Evolutionary conservation across 2,329 filamentous ascomycete genomes (phyloP).

Genomic region (Aureobasidium sp.): DNA sequence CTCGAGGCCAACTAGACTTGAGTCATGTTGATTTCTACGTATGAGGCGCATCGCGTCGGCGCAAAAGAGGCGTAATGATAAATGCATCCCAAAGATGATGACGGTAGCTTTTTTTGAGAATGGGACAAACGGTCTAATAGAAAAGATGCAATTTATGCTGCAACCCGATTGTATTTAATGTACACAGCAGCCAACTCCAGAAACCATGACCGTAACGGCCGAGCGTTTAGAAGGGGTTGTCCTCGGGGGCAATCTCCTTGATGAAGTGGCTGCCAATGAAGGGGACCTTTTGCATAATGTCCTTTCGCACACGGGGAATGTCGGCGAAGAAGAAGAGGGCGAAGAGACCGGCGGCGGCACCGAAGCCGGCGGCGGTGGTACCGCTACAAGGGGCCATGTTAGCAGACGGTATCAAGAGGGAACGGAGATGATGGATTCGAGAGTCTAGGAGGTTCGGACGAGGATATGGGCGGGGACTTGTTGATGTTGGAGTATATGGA

Average conservation of each 20-base stretch:
- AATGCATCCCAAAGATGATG: neutral
- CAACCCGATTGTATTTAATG: constrained; percentile 5
- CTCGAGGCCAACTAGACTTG: constrained; percentile 46
- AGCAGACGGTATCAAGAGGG: neutral
- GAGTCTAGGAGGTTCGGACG: neutral
- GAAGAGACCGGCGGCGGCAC: constrained; percentile 51
- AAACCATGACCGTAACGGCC: neutral
- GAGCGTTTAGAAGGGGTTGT: constrained; percentile 49
- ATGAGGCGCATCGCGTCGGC: constrained; percentile 16
- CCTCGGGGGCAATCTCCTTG: constrained; percentile 53
- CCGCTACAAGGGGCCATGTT: constrained; percentile 24
- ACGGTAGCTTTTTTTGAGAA: neutral
- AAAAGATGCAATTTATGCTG: constrained; percentile 13
- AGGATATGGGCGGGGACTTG: neutral
- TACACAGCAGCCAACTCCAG: constrained; percentile 13
- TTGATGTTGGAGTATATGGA: neutral
- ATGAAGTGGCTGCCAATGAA: constrained; percentile 52
- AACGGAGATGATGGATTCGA: neutral
- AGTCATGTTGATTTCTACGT: constrained; percentile 6
- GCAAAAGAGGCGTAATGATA: constrained; percentile 15
- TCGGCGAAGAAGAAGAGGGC: constrained; percentile 60
- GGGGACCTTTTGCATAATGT: constrained; percentile 56
- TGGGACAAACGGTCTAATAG: neutral
- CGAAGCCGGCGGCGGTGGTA: constrained; percentile 48
- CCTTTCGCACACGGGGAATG: constrained; percentile 54